Conservation (phyloP, 805 yeast genomes). For the Lipomyces spencermartinsiae region DNA sequence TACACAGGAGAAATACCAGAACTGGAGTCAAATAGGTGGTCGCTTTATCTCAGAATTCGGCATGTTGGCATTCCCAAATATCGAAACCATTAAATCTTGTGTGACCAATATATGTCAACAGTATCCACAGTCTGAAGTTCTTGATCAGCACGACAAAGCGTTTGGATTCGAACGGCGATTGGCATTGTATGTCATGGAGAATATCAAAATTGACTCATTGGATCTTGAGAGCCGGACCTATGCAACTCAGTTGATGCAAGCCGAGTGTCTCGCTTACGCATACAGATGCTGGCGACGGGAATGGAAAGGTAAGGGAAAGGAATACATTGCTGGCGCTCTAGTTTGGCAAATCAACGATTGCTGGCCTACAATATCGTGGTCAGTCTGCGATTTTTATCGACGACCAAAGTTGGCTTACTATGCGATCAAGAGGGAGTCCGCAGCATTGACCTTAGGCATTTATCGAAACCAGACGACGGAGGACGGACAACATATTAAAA, state of each 20-base stretch:
- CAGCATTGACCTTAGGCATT: constrained; percentile 48
- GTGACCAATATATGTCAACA: constrained; percentile 50
- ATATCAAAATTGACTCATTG: constrained; percentile 49
- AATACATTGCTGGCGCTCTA: constrained; percentile 54
- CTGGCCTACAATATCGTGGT: constrained; percentile 62
- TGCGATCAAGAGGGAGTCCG: constrained; percentile 54
- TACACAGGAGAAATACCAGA: constrained; percentile 55
- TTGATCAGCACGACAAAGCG: constrained; percentile 59
- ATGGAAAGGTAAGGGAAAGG: constrained; percentile 51
- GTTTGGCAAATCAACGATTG: constrained; percentile 63
- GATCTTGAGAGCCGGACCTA: constrained; percentile 55
- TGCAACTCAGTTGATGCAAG: constrained; percentile 60
- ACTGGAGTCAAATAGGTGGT: constrained; percentile 56
- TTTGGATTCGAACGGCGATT: constrained; percentile 56
- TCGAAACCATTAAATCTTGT: constrained; percentile 48
- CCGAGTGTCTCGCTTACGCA: constrained; percentile 57
- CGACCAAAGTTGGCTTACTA: constrained; percentile 57
- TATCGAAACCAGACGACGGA: constrained; percentile 43
- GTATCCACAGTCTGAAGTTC: constrained; percentile 53
- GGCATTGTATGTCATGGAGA: constrained; percentile 56
- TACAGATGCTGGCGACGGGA: constrained; percentile 55
- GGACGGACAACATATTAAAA: constrained; percentile 14
- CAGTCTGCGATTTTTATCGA: constrained; percentile 52
- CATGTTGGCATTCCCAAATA: constrained; percentile 55
- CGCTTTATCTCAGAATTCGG: constrained; percentile 62